These are phyloP conservation scores for Sphaerobolus stellatus DNA, from an alignment of 1,284 basidiomycete species.

Conservation along the genomic window DNA sequence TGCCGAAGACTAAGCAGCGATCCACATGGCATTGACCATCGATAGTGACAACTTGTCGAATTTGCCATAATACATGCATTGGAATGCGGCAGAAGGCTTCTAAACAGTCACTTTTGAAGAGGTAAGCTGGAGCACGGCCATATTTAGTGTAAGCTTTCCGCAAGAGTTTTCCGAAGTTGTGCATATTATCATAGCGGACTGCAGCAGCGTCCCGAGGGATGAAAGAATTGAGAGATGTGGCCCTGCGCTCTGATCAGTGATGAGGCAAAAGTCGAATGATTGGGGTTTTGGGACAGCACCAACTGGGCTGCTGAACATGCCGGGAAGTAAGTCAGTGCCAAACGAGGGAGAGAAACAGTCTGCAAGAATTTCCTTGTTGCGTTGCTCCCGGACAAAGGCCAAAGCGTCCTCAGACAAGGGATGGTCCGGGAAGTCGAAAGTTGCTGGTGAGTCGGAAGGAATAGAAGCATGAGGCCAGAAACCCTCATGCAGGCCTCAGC, in stretches of 20 bases:
- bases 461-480: conserved; percentile 43
- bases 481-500: conserved; percentile 32
- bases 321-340: conserved; percentile 37
- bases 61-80: conserved; percentile 41
- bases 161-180: conserved; percentile 26
- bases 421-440: no score
- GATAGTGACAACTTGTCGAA: conserved; percentile 36
- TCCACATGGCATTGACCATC: neutral
- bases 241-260: conserved; percentile 38
- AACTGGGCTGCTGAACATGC: conserved; percentile 46
- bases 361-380: conserved; percentile 31
- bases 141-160: conserved; percentile 13
- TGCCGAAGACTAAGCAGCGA: neutral
- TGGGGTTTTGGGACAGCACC: conserved; percentile 41
- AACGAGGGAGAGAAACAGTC: conserved; percentile 39
- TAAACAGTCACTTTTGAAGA: neutral
- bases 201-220: neutral
- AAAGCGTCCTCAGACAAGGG: conserved; percentile 14
- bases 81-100: conserved; percentile 25
- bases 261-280: conserved; percentile 35
- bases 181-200: conserved; percentile 29
- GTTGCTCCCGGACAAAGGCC: conserved; percentile 31
- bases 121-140: neutral
- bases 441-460: conserved; percentile 19
- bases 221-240: neutral